Base-by-base conservation (phyloP, 2,329 filamentous ascomycete species). In the Claviceps sp. region DNA sequence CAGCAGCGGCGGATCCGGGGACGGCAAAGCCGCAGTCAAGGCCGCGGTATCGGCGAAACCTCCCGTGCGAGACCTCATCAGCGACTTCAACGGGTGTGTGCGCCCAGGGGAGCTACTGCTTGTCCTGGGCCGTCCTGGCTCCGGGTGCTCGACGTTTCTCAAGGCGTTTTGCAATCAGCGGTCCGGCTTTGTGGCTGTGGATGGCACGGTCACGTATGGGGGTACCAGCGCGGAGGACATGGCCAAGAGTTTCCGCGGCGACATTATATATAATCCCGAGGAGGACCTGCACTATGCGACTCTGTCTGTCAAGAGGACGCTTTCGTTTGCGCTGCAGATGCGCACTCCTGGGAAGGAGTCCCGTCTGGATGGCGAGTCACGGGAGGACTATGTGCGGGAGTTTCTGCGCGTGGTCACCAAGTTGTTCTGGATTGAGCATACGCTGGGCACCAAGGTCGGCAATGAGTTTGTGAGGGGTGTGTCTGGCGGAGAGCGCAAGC, bases 131-230 rank as follows among this genome's bases (percentile, higher is more conserved):
- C 72, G 82, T 0, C 84, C 84, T 0, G 84, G 83, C 0, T 72
- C 81, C 0, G 83, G 84, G 20, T 89, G 85, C 61, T 85, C 82
- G 0, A 85, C 84, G 0, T 75, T 89, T 20, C 71, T 89, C 42
- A 88, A 86, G 59, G 75, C 80, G 0, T 81, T 90, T 53, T 80
- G 82, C 30, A 89, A 89, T 61, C 78, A 88, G 58, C 73, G 84
- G 4, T 74, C 73, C 3, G 74, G 77, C 1, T 89, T 82, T 55
- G 79, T 79, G 5, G 72, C 67, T 0, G 80, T 89, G 2, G 70
- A 75, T 1, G 86, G 86, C 3, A 73, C 84, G 0, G 79, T 85
- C 5, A 76, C 77, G 24, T 85, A 85, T 60, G 80, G 83, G 16
- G 72, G 72, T 0, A 68, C 68, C 0, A 62, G 66, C 20, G 63